These are phyloP conservation scores for Oenanthe javanica DNA, from an alignment of 140 eudicot species.

Conservation along the genomic window DNA sequence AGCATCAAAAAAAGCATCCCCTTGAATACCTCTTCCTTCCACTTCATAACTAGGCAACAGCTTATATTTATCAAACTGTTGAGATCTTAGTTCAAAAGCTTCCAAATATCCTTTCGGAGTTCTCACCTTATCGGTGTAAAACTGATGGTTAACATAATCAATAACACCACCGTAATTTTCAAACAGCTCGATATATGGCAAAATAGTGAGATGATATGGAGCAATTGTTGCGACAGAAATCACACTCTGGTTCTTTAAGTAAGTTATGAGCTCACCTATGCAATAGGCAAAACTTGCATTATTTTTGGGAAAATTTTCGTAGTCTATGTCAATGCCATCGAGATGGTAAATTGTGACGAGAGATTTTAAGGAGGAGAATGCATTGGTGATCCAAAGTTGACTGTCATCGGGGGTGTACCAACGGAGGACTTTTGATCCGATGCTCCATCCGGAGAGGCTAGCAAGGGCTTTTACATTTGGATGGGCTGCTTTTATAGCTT, in stretches of 20 bases:
- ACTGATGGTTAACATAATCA: constrained; percentile 47
- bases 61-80: neutral
- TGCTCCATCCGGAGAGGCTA: constrained; percentile 83
- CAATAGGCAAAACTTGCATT: constrained; percentile 51
- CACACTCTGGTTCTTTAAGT: constrained; percentile 49
- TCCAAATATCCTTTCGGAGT: constrained; percentile 3
- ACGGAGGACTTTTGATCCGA: constrained; percentile 31
- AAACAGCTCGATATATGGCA: constrained; percentile 43
- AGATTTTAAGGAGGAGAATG: constrained; percentile 38
- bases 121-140: constrained; percentile 4
- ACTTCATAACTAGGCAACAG: constrained; percentile 9
- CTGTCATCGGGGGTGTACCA: constrained; percentile 52
- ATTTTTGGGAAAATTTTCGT: constrained; percentile 46
- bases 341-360: constrained; percentile 42
- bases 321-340: constrained; percentile 66
- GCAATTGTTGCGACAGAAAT: constrained; percentile 61
- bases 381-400: constrained; percentile 50
- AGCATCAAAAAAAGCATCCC: constrained; percentile 2
- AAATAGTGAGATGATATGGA: constrained; percentile 36
- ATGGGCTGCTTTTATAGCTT: constrained; percentile 34
- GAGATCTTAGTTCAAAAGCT: neutral
- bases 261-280: constrained; percentile 54
- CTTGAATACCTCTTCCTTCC: constrained; percentile 8
- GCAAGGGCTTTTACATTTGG: constrained; percentile 76
- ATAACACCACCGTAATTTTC: constrained; percentile 37